Base-by-base conservation (phyloP, 2,329 filamentous ascomycete species). In the Dactylonectria macrodidyma region DNA sequence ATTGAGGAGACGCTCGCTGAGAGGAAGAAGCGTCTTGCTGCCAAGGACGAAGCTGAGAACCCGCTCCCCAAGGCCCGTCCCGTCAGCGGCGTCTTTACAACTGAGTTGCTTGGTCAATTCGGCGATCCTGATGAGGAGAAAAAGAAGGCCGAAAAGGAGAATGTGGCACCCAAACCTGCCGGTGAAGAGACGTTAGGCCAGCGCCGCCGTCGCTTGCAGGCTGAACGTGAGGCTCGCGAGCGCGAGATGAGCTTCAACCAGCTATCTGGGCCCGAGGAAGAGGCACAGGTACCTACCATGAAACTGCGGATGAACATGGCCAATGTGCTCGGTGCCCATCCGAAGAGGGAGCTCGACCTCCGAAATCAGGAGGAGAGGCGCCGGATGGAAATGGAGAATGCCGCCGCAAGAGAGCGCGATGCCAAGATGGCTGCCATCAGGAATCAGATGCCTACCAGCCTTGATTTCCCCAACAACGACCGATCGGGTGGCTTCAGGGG, bases 111-210 rank as follows among this genome's bases (percentile, higher is more conserved):
- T 55, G 86, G 84, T 70, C 89, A 92, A 66, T 88, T 93, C 71
- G 89, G 86, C 38, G 84, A 86, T 5, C 80, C 85, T 11, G 84
- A 85, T 19, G 81, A 83, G 1, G 80, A 82, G 14, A 80, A 81
- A 48, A 75, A 79, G 19, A 75, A 81, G 5, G 74, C 26, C 4
- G 26, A 76, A 73, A 84, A 84, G 57, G 87, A 88, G 73, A 81
- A 64, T 71, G 77, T 22, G 85, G 87, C 68, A n/a, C 70, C 76
- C 7, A 73, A 74, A 12, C 16, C 51, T 0, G 76, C 69, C 6
- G 92, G 91, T 71, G 92, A 94, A 73, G 93, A 96, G 77, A 95
- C 93, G 0, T 84, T 96, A 0, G 93, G 93, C 10, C 92, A 95
- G 78, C 90, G 93, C 11, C 90, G 93, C 1, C 90, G 89, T 33